Percentiles rank a stretch among this genome's conserved stretches.
Evolutionary conservation across 768 basidiomycete species (phyloP).

Genomic region (Galerina sulciceps): DNA sequence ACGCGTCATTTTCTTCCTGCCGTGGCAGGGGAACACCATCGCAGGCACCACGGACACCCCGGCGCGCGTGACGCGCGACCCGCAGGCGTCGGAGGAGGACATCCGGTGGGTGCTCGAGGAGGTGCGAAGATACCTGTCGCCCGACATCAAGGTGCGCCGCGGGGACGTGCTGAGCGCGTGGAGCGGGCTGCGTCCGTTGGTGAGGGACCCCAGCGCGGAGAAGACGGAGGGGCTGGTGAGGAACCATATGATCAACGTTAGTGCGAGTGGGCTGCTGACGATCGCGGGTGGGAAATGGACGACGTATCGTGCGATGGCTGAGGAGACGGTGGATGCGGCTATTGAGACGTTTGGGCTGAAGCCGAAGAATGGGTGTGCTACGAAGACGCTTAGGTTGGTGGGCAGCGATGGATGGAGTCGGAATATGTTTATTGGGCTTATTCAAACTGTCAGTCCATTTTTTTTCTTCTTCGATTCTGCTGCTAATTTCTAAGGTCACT

Average conservation of each 20-base stretch:
- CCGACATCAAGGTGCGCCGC: slow-evolving; percentile 92
- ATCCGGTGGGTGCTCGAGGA: slow-evolving; percentile 97
- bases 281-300: slow-evolving; percentile 99
- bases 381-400: slow-evolving; percentile 79
- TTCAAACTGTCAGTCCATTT: slow-evolving; percentile 76
- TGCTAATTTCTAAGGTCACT: background rate
- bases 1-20: slow-evolving; percentile 98
- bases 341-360: slow-evolving; percentile 77
- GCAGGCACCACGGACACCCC: slow-evolving; percentile 96
- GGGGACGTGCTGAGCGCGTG: slow-evolving; percentile 96
- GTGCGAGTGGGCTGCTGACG: slow-evolving; percentile 81
- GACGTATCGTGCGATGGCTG: slow-evolving; percentile 94
- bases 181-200: slow-evolving; percentile 90
- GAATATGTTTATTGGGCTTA: slow-evolving; percentile 96
- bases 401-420: slow-evolving; percentile 94
- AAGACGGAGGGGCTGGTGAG: slow-evolving; percentile 89
- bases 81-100: slow-evolving; percentile 88
- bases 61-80: slow-evolving; percentile 70
- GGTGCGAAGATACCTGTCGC: slow-evolving; percentile 84
- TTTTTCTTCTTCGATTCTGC: background rate
- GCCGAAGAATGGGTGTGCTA: slow-evolving; percentile 69
- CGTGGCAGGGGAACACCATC: slow-evolving; percentile 98
- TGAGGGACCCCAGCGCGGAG: slow-evolving; percentile 69
- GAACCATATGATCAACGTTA: slow-evolving; percentile 91
- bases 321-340: slow-evolving; percentile 91